phyloP scores from a whole-genome alignment of 2,329 filamentous ascomycete species.

The Penicillium janthinellum region DNA sequence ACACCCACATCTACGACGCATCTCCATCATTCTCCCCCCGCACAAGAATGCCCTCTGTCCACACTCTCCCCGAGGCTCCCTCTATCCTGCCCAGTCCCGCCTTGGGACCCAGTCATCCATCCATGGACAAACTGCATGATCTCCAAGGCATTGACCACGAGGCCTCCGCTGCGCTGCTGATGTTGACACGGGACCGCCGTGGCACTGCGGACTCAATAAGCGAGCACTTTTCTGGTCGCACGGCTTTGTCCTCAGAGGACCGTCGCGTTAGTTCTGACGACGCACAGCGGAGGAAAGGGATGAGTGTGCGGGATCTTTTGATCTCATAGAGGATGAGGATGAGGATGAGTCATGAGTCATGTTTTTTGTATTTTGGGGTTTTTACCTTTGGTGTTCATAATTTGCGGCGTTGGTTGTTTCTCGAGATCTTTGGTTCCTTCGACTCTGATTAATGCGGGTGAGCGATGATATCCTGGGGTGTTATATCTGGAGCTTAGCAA shows the following conservation, averaged over 20 bases:
- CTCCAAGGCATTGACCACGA: constrained; percentile 64
- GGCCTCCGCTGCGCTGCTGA: constrained; percentile 81
- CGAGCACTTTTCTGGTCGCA: constrained; percentile 22
- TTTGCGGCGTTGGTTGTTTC: background rate
- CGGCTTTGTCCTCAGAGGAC: constrained; percentile 8
- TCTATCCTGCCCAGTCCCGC: constrained; percentile 42
- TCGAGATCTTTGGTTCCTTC: background rate
- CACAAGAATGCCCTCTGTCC: constrained; percentile 29
- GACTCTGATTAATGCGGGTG: background rate
- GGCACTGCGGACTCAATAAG: constrained; percentile 43
- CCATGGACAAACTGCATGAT: constrained; percentile 26
- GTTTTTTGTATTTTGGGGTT: constrained; percentile 2
- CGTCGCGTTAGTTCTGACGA: constrained; percentile 16
- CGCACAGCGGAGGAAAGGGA: constrained; percentile 46
- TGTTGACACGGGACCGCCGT: constrained; percentile 80
- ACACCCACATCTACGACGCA: constrained; percentile 24
- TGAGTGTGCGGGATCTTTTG: constrained; percentile 59
- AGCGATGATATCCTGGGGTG: background rate
- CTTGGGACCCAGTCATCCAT: constrained; percentile 31
- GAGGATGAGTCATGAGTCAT: background rate
- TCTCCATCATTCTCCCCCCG: constrained; percentile 40
- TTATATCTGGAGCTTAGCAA: background rate
- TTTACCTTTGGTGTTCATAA: background rate
- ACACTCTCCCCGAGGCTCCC: constrained; percentile 26
- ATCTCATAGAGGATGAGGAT: constrained; percentile 43